A percentile compares a stretch with the other conserved stretches of the same genome.
These are phyloP conservation scores for Backusella australiensis DNA, from an alignment of 192 early-diverging fungal species.

Conservation along the genomic window DNA sequence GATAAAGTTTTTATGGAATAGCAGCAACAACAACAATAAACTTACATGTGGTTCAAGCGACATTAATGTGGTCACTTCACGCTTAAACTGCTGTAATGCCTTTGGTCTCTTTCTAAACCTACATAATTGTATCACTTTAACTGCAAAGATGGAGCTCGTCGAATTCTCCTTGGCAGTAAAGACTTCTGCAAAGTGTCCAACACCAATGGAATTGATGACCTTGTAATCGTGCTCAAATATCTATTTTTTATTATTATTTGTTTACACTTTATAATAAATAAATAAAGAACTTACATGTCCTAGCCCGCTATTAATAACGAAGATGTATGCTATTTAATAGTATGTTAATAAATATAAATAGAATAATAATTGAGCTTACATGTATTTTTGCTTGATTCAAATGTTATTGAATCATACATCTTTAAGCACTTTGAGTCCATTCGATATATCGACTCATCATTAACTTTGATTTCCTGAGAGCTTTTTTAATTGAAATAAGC, in stretches of 20 bases:
- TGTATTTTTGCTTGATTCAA: neutral
- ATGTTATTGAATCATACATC: neutral
- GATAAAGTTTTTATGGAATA: neutral
- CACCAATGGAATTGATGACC: neutral
- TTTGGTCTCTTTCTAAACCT: slow-evolving; percentile 5
- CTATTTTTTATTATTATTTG: neutral
- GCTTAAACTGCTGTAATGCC: neutral
- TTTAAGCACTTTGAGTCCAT: neutral
- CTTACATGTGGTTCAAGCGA: slow-evolving; percentile 16
- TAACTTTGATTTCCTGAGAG: slow-evolving; percentile 1
- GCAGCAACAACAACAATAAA: neutral
- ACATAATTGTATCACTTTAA: neutral
- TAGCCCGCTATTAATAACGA: neutral
- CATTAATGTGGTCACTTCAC: neutral
- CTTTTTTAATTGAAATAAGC: neutral
- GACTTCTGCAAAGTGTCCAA: slow-evolving; percentile 3
- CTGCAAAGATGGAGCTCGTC: neutral
- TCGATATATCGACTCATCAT: neutral
- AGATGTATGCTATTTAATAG: neutral
- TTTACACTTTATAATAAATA: neutral
- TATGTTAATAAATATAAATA: neutral
- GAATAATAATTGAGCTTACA: neutral
- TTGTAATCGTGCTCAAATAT: slow-evolving; percentile 8
- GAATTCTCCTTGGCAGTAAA: neutral
- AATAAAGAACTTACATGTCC: neutral